Evolutionary conservation across 352 stramenopile genomes (phyloP).

Genomic region (Saprolegnia parasitica): DNA sequence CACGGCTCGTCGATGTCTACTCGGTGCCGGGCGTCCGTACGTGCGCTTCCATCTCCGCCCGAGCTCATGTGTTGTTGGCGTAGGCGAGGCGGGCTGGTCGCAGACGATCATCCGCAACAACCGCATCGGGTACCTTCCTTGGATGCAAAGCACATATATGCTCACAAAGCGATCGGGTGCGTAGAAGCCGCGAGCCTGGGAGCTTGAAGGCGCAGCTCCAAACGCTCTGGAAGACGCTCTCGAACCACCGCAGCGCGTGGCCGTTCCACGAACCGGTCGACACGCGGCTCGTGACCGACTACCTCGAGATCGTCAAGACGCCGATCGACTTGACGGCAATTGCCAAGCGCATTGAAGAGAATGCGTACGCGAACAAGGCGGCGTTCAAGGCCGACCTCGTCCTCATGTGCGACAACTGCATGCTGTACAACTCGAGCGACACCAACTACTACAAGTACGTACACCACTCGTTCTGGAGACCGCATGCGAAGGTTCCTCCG

Average conservation of each 20-base stretch:
- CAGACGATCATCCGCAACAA: slow-evolving; percentile 81
- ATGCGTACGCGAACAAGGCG: slow-evolving; percentile 87
- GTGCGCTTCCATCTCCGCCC: slow-evolving; percentile 32
- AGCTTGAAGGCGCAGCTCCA: slow-evolving; percentile 83
- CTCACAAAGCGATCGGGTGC: not conserved
- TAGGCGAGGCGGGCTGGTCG: slow-evolving; percentile 83
- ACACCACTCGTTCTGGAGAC: slow-evolving; percentile 29
- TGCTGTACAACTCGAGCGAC: slow-evolving; percentile 92
- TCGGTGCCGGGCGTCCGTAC: slow-evolving; percentile 83
- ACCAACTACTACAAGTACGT: slow-evolving; percentile 96
- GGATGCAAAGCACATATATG: not conserved
- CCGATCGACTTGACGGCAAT: slow-evolving; percentile 89
- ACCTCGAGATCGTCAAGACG: slow-evolving; percentile 95
- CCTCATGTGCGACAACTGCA: slow-evolving; percentile 97
- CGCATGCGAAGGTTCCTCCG: not conserved
- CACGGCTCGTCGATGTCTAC: slow-evolving; percentile 81
- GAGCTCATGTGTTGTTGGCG: slow-evolving; percentile 2
- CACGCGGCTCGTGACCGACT: slow-evolving; percentile 93
- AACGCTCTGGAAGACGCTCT: slow-evolving; percentile 85
- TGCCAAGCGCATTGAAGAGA: slow-evolving; percentile 75
- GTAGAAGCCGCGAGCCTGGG: slow-evolving; percentile 67
- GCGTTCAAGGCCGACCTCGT: slow-evolving; percentile 92
- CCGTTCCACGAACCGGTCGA: slow-evolving; percentile 97
- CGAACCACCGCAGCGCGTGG: slow-evolving; percentile 94
- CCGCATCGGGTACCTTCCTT: slow-evolving; percentile 56